A percentile compares a stretch with the other conserved stretches of the same genome.
Conservation (phyloP, 2,329 filamentous ascomycete species). For the Fusarium keratoplasticum region DNA sequence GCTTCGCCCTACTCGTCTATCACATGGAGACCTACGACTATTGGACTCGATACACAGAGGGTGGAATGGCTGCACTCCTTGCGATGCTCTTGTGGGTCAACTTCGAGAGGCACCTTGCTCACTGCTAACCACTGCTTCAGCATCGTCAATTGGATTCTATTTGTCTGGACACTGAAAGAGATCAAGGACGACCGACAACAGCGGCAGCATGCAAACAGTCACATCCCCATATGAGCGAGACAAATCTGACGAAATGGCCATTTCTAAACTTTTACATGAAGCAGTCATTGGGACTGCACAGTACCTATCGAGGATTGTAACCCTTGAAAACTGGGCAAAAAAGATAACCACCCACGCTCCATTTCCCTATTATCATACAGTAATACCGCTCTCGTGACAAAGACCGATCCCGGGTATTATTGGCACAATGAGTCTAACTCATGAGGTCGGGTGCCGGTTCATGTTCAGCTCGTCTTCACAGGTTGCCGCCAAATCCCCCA, state of each 20-base stretch:
- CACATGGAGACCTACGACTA: constrained; percentile 29
- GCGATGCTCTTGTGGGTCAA: constrained; percentile 39
- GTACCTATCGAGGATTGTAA: not conserved
- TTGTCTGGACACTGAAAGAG: constrained; percentile 33
- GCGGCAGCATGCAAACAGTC: constrained; percentile 13
- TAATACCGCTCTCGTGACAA: not conserved
- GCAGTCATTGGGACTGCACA: not conserved
- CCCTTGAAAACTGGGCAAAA: not conserved
- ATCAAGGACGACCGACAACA: constrained; percentile 14
- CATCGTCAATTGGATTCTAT: constrained; percentile 35
- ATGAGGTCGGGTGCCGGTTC: not conserved
- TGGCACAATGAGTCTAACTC: not conserved
- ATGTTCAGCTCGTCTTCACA: constrained; percentile 23
- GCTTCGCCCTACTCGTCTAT: constrained; percentile 37
- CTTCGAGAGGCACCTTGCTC: too few relatives aligned
- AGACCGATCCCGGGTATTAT: not conserved
- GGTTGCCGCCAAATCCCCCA: constrained; percentile 62
- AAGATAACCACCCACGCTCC: not conserved
- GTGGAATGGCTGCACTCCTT: constrained; percentile 39
- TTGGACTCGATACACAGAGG: constrained; percentile 30
- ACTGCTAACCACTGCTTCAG: constrained; percentile 11
- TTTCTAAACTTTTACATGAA: constrained; percentile 7
- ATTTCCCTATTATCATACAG: constrained; percentile 18
- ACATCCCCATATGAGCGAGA: constrained; percentile 36
- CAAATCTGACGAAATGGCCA: not conserved